Percentiles rank a stretch among this genome's conserved stretches.
Evolutionary conservation across 371 early-diverging fungal genomes (phyloP).

Genomic region (Dinochytrium kinnereticum): DNA sequence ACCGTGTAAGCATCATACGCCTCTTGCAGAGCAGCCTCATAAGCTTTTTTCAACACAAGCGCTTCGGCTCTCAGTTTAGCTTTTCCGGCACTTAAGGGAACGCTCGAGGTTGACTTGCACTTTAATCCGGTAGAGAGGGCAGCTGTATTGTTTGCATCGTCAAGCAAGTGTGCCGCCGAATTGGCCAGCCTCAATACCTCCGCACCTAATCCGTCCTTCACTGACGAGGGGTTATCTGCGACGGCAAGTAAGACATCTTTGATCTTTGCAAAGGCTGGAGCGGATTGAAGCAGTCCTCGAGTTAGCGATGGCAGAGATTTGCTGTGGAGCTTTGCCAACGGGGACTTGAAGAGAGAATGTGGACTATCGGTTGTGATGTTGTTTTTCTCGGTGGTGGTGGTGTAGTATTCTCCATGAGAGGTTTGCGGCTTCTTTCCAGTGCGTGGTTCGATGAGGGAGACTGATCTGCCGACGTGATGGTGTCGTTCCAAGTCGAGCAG

Average conservation of each 20-base stretch:
- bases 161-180: neutral
- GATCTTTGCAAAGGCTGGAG: neutral
- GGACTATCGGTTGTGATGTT: no score
- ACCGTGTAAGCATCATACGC: neutral
- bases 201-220: neutral
- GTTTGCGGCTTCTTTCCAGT: no score
- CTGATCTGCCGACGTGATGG: no score
- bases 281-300: neutral
- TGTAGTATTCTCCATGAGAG: no score
- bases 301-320: constrained; percentile 1
- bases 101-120: neutral
- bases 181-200: neutral
- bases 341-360: neutral
- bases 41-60: neutral
- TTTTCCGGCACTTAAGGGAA: neutral
- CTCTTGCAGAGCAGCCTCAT: constrained; percentile 1
- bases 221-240: neutral
- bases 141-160: neutral
- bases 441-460: no score
- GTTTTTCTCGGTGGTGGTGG: no score
- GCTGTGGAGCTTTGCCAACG: neutral
- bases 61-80: neutral
- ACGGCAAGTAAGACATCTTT: neutral
- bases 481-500: no score
- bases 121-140: neutral